These are phyloP conservation scores for Ogataea nonfermentans DNA, from an alignment of 805 yeast genomes.

Conservation along the genomic window DNA sequence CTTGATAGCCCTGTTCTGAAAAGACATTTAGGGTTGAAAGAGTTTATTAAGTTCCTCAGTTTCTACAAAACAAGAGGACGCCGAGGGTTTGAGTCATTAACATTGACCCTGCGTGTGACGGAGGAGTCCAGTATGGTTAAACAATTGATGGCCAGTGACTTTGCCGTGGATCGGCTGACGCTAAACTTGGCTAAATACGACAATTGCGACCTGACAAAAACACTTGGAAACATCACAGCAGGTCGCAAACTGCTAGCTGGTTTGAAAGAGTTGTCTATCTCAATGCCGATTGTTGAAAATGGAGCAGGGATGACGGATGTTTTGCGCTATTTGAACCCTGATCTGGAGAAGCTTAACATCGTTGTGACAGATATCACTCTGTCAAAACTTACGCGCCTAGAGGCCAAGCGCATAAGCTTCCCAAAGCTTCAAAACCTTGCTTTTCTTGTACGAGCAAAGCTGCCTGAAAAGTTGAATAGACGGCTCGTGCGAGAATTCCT, in stretches of 20 bases:
- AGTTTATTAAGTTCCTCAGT: conserved; percentile 17
- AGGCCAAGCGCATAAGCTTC: background rate
- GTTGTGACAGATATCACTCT: conserved; percentile 7
- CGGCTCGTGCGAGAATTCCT: conserved; percentile 6
- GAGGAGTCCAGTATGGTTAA: conserved; percentile 20
- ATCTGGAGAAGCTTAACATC: conserved; percentile 11
- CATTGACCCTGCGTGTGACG: conserved; percentile 10
- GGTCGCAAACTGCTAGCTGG: conserved; percentile 13
- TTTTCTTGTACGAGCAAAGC: conserved; percentile 5
- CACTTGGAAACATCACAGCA: conserved; percentile 8
- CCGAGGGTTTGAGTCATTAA: conserved; percentile 7
- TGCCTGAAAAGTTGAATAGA: conserved; percentile 3
- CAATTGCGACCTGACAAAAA: conserved; percentile 9
- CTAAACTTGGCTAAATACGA: conserved; percentile 11
- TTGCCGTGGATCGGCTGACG: conserved; percentile 6
- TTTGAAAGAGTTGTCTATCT: conserved; percentile 15
- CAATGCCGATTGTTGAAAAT: conserved; percentile 16
- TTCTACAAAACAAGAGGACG: conserved; percentile 13
- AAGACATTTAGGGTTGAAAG: conserved; percentile 6
- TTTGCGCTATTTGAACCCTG: conserved; percentile 9
- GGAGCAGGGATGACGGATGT: conserved; percentile 19
- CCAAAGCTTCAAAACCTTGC: conserved; percentile 3
- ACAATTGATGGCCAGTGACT: conserved; percentile 14
- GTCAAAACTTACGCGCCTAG: conserved; percentile 1
- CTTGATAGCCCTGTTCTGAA: conserved; percentile 14